Evolutionary conservation across 2,329 filamentous ascomycete species (phyloP), one percentile per base, ranked within the genome.

Genomic region (Samsoniella hepiali): DNA sequence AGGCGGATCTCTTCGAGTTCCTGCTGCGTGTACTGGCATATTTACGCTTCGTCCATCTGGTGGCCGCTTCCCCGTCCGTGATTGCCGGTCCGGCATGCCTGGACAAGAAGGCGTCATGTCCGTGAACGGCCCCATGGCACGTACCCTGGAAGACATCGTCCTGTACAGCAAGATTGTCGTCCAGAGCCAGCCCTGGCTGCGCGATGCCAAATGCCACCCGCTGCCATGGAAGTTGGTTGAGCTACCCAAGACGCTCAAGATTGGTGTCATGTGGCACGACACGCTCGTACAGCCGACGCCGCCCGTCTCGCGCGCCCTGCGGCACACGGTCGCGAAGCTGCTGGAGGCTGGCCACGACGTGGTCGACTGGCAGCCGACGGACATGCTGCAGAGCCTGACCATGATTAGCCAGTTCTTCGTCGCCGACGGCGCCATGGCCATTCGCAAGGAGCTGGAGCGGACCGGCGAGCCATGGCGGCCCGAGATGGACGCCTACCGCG

Each of bases 211-310:
- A n/a, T 81, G 86, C 44, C 69, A 87, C 1, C 85, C 85, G 0
- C 80, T 88, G 31, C 82, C 84, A 0, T 89, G 86, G 85, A 72
- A 80, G 7, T 42, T 67, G 1, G 71, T 72, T 0, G 62, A 71
- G 2, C 65, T 77, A 3, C 73, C 77, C 0, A 3, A 58, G 29
- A 80, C 73, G 60, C 72, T 90, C 31, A 82, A 77, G 50, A 76
- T 91, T 60, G 88, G 78, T 5, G 82, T 91, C 38, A 78, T 90
- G 73, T 86, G 83, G 81, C 77, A 88, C 71, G 89, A 91, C 70
- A 84, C 82, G 10, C 78, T 87, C 57, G 87, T 89, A 5, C 78
- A 74, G 6, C 88, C 89, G 0, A 89, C 90, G 58, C 88, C 89
- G 3, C 88, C 88, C 0, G 80, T 91, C 3, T 74, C 78, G 0